Conservation (phyloP, 331 rosid genomes). For the Acacia pycnantha region DNA sequence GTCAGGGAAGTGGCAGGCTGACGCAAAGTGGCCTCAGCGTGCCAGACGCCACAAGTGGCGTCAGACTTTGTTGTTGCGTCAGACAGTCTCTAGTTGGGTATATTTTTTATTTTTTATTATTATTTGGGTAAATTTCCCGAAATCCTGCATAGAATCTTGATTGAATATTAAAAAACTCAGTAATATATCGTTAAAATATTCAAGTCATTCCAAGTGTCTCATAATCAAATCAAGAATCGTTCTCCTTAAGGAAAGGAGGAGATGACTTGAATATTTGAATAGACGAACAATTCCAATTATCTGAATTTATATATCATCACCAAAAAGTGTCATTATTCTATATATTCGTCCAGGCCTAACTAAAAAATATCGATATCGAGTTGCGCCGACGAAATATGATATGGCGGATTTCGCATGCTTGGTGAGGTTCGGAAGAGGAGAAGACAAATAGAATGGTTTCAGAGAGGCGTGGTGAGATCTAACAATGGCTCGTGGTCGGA, state of each 20-base stretch:
- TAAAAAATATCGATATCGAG: neutral
- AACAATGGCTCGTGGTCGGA: neutral
- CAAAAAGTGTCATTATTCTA: neutral
- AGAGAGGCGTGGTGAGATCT: neutral
- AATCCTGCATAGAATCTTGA: too few species aligned
- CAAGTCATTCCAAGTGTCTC: neutral
- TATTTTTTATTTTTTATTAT: too few species aligned
- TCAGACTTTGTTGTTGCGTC: too few species aligned
- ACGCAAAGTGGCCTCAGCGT: too few species aligned
- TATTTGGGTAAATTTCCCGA: too few species aligned
- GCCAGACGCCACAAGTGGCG: too few species aligned
- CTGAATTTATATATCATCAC: neutral
- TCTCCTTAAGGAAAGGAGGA: neutral
- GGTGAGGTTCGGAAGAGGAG: neutral
- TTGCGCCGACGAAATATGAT: constrained; percentile 6
- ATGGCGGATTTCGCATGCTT: neutral
- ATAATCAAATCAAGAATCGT: constrained; percentile 24
- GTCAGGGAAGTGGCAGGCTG: too few species aligned
- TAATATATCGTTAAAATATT: too few species aligned
- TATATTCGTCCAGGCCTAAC: neutral
- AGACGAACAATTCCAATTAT: neutral
- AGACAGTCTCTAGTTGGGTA: too few species aligned
- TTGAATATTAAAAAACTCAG: too few species aligned
- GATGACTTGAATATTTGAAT: neutral
- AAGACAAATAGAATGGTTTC: neutral